phyloP scores from a whole-genome alignment of 495 filamentous ascomycete genomes.

The Lasiosphaeriaceae sp. region DNA sequence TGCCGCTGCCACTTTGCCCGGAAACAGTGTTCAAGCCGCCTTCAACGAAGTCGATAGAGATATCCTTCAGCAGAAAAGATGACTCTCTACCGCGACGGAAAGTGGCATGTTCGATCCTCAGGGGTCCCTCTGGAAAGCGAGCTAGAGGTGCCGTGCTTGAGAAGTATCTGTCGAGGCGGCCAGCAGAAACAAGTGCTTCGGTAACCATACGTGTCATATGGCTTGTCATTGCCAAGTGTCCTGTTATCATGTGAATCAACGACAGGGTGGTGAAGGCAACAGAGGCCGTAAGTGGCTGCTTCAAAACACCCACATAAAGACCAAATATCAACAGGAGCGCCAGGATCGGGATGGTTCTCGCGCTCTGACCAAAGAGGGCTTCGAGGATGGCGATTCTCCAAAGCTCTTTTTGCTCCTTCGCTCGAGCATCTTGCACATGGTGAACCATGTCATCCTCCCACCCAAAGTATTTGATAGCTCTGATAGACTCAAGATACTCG shows the following conservation, averaged over 20 bases:
- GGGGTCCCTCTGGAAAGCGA: constrained; percentile 39
- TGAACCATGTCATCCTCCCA: constrained; percentile 46
- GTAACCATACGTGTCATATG: constrained; percentile 36
- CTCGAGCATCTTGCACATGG: constrained; percentile 37
- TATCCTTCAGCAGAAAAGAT: constrained; percentile 42
- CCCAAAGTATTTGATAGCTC: constrained; percentile 49
- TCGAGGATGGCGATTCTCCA: constrained; percentile 42
- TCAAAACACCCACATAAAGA: constrained; percentile 37
- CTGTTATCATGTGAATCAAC: constrained; percentile 39
- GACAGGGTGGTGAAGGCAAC: constrained; percentile 46
- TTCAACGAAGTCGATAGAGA: constrained; percentile 48
- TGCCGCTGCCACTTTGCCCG: constrained; percentile 58
- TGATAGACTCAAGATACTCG: constrained; percentile 47
- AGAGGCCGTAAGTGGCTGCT: constrained; percentile 41
- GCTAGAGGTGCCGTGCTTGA: constrained; percentile 36
- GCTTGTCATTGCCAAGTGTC: constrained; percentile 40
- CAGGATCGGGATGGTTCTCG: constrained; percentile 37
- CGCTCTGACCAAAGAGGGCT: constrained; percentile 29
- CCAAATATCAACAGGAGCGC: constrained; percentile 44
- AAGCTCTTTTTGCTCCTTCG: constrained; percentile 43
- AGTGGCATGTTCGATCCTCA: constrained; percentile 36
- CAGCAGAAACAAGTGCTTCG: constrained; percentile 41
- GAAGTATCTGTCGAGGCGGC: constrained; percentile 45
- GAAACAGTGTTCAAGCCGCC: constrained; percentile 50
- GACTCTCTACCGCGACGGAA: constrained; percentile 44